Percentiles rank a stretch among this genome's conserved stretches.
These are phyloP conservation scores for Kalaharituber pfeilii DNA, from an alignment of 2,329 filamentous ascomycete species.

Conservation along the genomic window DNA sequence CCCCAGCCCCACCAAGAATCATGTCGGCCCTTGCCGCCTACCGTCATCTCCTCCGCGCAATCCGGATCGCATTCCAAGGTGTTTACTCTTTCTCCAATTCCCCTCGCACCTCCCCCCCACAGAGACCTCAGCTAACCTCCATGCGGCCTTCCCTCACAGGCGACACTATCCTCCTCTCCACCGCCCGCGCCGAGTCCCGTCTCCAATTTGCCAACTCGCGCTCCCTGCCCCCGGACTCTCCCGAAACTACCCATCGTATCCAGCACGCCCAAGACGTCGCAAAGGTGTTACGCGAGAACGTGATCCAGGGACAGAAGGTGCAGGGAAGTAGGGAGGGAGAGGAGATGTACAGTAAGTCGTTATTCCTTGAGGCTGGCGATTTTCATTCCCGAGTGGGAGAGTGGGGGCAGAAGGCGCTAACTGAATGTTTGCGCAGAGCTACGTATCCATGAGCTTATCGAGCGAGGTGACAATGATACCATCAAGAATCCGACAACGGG, in stretches of 20 bases:
- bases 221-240: neutral
- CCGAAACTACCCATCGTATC: slow-evolving; percentile 30
- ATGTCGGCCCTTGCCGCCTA: slow-evolving; percentile 65
- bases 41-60: slow-evolving; percentile 61
- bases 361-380: slow-evolving; percentile 11
- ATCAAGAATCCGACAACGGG: slow-evolving; percentile 39
- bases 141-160: slow-evolving; percentile 34
- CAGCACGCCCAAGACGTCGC: slow-evolving; percentile 70
- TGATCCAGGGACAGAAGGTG: slow-evolving; percentile 51
- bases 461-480: slow-evolving; percentile 83
- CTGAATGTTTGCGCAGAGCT: slow-evolving; percentile 40
- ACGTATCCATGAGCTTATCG: slow-evolving; percentile 76
- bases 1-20: no score
- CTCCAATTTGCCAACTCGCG: slow-evolving; percentile 52
- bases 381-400: slow-evolving; percentile 11
- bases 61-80: slow-evolving; percentile 72
- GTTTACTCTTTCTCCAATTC: slow-evolving; percentile 16
- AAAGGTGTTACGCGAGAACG: slow-evolving; percentile 58
- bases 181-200: slow-evolving; percentile 56
- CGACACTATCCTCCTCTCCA: slow-evolving; percentile 49
- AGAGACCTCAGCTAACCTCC: slow-evolving; percentile 1
- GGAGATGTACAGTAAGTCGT: slow-evolving; percentile 18
- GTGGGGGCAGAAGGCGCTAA: neutral
- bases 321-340: slow-evolving; percentile 31
- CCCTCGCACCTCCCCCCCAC: slow-evolving; percentile 1